Evolutionary conservation across 2,329 filamentous ascomycete species (phyloP).

Genomic region (Phymatotrichopsis omnivora): DNA sequence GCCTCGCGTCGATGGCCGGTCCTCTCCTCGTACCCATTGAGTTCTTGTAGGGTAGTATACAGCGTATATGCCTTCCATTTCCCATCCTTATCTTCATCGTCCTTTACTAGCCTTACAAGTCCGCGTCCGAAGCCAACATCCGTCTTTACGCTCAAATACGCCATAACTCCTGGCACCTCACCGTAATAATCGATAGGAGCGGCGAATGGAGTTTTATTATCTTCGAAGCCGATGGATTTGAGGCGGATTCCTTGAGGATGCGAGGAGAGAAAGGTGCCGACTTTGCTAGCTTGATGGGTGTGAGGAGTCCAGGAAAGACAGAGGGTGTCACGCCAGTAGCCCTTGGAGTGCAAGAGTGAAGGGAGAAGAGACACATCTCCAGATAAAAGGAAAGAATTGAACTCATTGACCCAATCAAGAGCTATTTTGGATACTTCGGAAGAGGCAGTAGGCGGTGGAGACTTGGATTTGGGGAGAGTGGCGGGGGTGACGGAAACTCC

Average conservation of each 20-base stretch:
- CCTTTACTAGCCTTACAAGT: constrained; percentile 43
- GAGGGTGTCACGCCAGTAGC: constrained; percentile 51
- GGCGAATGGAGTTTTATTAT: constrained; percentile 38
- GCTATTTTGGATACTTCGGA: constrained; percentile 36
- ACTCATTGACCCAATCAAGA: constrained; percentile 34
- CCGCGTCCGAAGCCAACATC: constrained; percentile 47
- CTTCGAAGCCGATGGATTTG: constrained; percentile 39
- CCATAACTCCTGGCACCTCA: constrained; percentile 45
- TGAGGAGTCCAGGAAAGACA: constrained; percentile 48
- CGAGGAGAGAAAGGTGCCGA: constrained; percentile 37
- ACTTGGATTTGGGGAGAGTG: constrained; percentile 30
- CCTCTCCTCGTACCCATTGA: constrained; percentile 47
- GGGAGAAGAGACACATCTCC: constrained; percentile 35
- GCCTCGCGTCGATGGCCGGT: constrained; percentile 41
- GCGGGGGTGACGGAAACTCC: background rate
- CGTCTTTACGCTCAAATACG: constrained; percentile 48
- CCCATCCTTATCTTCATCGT: constrained; percentile 34
- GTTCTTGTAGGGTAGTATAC: constrained; percentile 48
- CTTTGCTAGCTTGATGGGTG: constrained; percentile 40
- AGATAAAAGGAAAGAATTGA: constrained; percentile 39
- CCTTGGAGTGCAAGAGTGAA: constrained; percentile 39
- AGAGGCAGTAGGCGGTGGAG: constrained; percentile 34
- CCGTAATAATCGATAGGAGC: constrained; percentile 40
- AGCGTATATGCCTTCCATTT: constrained; percentile 55
- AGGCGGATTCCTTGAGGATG: constrained; percentile 33